Conservation (phyloP, 305 asterid genomes). For the Withania somnifera region DNA sequence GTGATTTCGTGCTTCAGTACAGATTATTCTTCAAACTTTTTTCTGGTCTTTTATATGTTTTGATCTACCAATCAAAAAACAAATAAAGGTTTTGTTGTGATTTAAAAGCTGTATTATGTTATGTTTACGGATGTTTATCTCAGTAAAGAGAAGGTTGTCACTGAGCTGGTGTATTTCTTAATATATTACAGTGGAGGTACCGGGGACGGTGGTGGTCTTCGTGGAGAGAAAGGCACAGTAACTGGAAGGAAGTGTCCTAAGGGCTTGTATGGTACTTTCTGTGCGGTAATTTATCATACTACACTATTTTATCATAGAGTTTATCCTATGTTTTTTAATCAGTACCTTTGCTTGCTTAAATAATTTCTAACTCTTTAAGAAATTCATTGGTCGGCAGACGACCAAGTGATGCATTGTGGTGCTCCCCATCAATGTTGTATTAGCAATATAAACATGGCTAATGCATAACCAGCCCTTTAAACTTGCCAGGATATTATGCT, state of each 20-base stretch:
- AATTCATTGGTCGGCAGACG: neutral
- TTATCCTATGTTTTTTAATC: neutral
- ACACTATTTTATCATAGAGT: neutral
- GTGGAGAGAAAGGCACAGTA: conserved; percentile 78
- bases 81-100: neutral
- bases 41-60: neutral
- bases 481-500: no score
- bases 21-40: neutral
- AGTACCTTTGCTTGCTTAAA: neutral
- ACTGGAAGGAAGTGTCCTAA: conserved; percentile 90
- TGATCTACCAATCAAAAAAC: neutral
- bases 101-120: neutral
- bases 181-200: conserved; percentile 65
- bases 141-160: conserved; percentile 8
- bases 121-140: conserved; percentile 1
- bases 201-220: conserved; percentile 68
- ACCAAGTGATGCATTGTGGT: conserved; percentile 2
- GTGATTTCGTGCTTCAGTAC: neutral
- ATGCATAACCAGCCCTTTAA: no score
- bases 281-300: conserved; percentile 39
- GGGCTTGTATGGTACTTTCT: conserved; percentile 90
- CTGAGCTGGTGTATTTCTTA: conserved; percentile 1
- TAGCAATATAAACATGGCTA: neutral
- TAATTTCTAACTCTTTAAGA: neutral
- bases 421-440: neutral